Percentiles rank a stretch among this genome's conserved stretches.
Conservation (phyloP, 169 alveolate genomes). For the Eimeria mitis region DNA sequence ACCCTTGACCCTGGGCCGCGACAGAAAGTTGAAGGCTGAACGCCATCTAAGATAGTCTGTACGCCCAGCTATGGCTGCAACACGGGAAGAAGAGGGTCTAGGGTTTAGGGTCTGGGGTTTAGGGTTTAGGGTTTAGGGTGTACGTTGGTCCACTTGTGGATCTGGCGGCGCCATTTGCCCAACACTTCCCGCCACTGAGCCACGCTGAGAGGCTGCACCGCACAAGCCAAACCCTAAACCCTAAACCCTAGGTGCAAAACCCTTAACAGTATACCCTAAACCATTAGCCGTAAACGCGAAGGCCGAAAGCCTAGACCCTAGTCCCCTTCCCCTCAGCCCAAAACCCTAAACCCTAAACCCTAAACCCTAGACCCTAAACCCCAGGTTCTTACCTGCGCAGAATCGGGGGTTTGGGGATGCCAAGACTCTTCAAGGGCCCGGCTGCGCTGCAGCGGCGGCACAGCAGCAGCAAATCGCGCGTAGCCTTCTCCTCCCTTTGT, state of each 20-base stretch:
- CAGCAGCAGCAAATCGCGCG: conserved; percentile 40
- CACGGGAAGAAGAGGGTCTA: not conserved
- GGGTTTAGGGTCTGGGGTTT: not conserved
- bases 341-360: not conserved
- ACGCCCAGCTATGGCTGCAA: not conserved
- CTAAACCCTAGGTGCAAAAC: not conserved
- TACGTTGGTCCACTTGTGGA: not conserved
- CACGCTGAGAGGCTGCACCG: conserved; percentile 9
- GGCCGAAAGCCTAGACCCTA: not conserved
- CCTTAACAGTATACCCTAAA: not conserved
- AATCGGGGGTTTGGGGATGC: not conserved
- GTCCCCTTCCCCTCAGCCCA: not conserved
- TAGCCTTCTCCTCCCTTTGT: conserved; percentile 52
- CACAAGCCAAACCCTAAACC: not conserved
- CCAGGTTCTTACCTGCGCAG: not conserved
- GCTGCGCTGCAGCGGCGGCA: conserved; percentile 30
- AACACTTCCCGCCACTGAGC: conserved; percentile 20
- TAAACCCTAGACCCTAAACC: conserved; percentile 36
- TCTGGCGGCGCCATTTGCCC: conserved; percentile 15
- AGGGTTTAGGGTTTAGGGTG: not conserved
- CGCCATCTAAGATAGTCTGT: not conserved
- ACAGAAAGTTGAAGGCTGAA: not conserved
- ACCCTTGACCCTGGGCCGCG: not conserved
- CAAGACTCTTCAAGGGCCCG: not conserved
- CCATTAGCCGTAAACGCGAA: too few relatives aligned